Base-by-base conservation (phyloP, 2,329 filamentous ascomycete genomes). In the Aureobasidium zeae region DNA sequence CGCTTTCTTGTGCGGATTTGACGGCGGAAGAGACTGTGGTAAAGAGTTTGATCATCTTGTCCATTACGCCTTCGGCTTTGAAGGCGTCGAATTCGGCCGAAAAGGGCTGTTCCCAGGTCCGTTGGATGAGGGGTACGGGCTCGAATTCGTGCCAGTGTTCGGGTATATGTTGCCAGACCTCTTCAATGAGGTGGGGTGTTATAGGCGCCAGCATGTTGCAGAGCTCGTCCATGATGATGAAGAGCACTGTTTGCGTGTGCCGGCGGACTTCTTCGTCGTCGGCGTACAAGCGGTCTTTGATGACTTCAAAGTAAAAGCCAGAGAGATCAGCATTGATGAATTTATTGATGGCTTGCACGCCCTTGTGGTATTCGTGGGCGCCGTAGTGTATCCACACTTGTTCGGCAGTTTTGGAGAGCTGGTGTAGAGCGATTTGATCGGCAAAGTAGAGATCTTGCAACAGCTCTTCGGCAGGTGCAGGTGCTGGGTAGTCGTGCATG, bases 211-310 rank as follows among this genome's bases (percentile, higher is more conserved):
- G 70, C 73, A 94, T 86, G 43, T 80, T 74, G 49, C 88, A 67
- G 13, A 95, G 68, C 25, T 86, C 78, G 5, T 76, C 65, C 48
- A 89, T 79, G 44, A 95, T 76, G 20, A 72, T 59, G 34, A 68
- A 69, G 6, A 81, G 62, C 2, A 75, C 71, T 4, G 66, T 70
- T 52, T 81, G 77, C 1, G 74, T 72, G 16, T 69, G 67, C 19
- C 67, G 57, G 41, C 77, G 69, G 34, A 83, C 81, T 11, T 74
- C 71, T 11, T 76, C 75, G 48, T 80, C 76, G 21, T 83, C 85
- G 33, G 88, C 91, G 67, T 98, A 98, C 1, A 96, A 70, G 3
- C 86, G 74, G 56, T 98, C 91, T 63, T 98, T 98, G 54, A 88
- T 72, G 0, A 84, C 79, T 63, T 98, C 91, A 46, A 98, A 77